A percentile compares a stretch with the other conserved stretches of the same genome.
Conservation (phyloP, 768 basidiomycete species). For the Termitomyces sp. region DNA sequence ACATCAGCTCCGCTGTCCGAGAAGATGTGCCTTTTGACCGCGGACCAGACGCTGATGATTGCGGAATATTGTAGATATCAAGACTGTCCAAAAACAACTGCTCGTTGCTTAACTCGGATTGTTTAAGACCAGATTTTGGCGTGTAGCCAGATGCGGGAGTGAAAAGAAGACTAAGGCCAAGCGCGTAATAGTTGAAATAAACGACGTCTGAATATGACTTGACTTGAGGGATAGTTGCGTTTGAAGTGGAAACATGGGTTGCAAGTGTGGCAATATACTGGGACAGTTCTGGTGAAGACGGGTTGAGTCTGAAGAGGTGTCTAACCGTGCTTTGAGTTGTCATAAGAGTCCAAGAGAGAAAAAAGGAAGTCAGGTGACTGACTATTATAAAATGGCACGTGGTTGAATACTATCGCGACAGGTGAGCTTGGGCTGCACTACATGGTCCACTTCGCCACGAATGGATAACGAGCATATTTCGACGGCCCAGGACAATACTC, state of each 20-base stretch:
- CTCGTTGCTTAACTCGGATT: constrained; percentile 42
- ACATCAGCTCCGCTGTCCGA: constrained; percentile 44
- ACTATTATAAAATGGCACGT: neutral
- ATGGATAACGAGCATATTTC: constrained; percentile 16
- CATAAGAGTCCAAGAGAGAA: neutral
- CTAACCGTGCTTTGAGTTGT: constrained; percentile 6
- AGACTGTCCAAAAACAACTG: constrained; percentile 59
- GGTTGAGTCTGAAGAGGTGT: constrained; percentile 46
- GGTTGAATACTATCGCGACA: neutral
- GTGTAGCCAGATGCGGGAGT: constrained; percentile 59
- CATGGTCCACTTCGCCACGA: constrained; percentile 1
- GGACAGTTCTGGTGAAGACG: constrained; percentile 38
- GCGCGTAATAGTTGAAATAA: constrained; percentile 77
- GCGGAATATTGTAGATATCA: constrained; percentile 73
- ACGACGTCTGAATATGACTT: constrained; percentile 79
- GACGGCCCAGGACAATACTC: constrained; percentile 9
- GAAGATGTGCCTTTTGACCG: constrained; percentile 25
- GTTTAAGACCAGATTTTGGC: constrained; percentile 37
- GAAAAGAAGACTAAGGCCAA: constrained; percentile 83
- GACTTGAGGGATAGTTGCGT: constrained; percentile 46
- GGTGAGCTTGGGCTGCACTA: neutral
- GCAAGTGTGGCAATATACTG: constrained; percentile 36
- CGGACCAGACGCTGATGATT: constrained; percentile 20
- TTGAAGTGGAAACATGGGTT: constrained; percentile 14
- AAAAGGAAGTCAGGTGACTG: neutral